Base-by-base conservation (phyloP, 1,139 yeast genomes). In the Scheffersomyces parashehatae region DNA sequence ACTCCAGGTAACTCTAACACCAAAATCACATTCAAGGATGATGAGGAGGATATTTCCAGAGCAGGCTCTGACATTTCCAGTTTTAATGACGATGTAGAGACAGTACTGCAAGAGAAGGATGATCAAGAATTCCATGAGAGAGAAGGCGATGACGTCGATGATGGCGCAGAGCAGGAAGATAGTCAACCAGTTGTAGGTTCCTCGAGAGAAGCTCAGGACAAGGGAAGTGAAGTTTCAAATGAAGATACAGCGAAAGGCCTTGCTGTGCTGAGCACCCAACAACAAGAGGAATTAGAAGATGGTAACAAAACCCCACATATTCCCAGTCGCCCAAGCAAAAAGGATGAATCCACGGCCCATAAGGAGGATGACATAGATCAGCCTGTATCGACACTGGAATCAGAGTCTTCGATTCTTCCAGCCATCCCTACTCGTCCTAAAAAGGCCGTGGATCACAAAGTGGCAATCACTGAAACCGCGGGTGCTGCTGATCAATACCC, bases 1-100 rank as follows among this genome's bases (percentile, higher is more conserved):
- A 69, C 74, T 1, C 73, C 73, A 2, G 71, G 70, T 3, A 68
- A 64, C 37, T 56, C 69, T 0, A 62, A 60, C 20, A 63, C 68
- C 1, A 67, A 64, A 43, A 58, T 56, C 6, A 49, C 66, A 3
- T 64, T 68, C 50, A 68, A 69, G 47, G 64, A 65, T 41, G 68
- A 65, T 12, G 51, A 47, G 10, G 64, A 56, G 8, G 64, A 51
- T n/a, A 42, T 39, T 13, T 42, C 43, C 7, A 52, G 46, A 2
- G 44, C 52, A 5, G 59, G 53, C 12, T 47, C 53, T 3, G 60
- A 52, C 11, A 49, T 44, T 3, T 58, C 66, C 2, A 60, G 64
- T 37, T 65, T 68, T 45, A 54, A 65, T 50, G 74, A 69, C 46
- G 73, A 68, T 37, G 57, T 59, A 29, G 74, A 65, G 43, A 68